Evolutionary conservation across 2,329 filamentous ascomycete genomes (phyloP), one percentile per base, ranked within the genome.

Genomic region (Sclerotinia sclerotiorum): DNA sequence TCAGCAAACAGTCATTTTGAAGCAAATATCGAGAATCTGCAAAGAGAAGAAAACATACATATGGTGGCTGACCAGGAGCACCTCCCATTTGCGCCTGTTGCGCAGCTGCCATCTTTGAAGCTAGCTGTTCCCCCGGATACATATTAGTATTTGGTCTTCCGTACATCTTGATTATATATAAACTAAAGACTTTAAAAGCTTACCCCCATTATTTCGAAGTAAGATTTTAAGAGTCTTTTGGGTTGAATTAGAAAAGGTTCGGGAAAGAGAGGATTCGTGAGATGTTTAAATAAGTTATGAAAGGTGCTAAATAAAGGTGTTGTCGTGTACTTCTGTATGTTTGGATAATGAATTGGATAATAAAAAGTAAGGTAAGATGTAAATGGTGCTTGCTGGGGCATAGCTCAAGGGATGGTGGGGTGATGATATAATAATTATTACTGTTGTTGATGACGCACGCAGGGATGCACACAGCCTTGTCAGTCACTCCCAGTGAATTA

Each of bases 41-140:
- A 19, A 27, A 17, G 21, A 24, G 35, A 8, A 35, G 49, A 1
- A 60, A 54, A 67, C 65, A 44, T 56, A 67, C 65, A 63, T 67
- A 67, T 54, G 65, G 65, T 48, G 65, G 48, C 19, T 39, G 48
- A 35, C 65, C 64, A 57, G 64, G 64, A n/a, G 42, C 65, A 21
- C 65, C 65, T 46, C 48, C 55, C 39, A 51, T 51, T 57, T 63
- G 65, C 32, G 56, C 48, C 48, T 61, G 56, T n/a, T 67, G 65
- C 8, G 65, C 65, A 54, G 65, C 65, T 67, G 65, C 56, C 65
- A 67, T 67, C 48, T 67, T 67, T 46, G 57, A 63, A 54, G 65
- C 65, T 35, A 67, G 65, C 65, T 67, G 65, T 39, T 5, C 60
- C 27, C 56, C 56, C 46, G 54, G 48, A 54, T 67, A 67, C 24